phyloP scores from a whole-genome alignment of 257 asterid species.

The Jacaranda copaia region DNA sequence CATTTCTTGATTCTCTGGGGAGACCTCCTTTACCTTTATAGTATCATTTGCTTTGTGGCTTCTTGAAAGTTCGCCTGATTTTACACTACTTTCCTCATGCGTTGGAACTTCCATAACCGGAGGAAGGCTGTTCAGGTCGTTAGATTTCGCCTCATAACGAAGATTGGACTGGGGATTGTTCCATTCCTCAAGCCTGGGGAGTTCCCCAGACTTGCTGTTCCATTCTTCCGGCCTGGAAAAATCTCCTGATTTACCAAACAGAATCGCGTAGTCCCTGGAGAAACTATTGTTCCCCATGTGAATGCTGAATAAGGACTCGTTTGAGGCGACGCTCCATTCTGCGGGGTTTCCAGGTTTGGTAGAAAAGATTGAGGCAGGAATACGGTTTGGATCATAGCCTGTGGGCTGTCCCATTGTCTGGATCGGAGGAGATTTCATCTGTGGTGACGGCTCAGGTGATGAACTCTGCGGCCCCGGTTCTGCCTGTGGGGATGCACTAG shows the following conservation, averaged over 20 bases:
- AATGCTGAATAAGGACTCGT: conserved; percentile 87
- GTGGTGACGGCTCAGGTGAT: background rate
- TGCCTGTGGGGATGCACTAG: background rate
- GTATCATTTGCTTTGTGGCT: background rate
- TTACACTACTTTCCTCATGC: conserved; percentile 42
- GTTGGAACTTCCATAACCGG: conserved; percentile 58
- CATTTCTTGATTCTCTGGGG: too few relatives aligned
- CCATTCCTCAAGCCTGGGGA: conserved; percentile 63
- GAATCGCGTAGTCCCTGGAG: conserved; percentile 55
- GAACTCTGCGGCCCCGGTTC: background rate
- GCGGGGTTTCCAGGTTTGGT: conserved; percentile 45
- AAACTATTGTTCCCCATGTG: conserved; percentile 89
- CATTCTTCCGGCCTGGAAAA: conserved; percentile 53
- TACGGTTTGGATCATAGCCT: conserved; percentile 83
- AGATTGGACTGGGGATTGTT: conserved; percentile 32
- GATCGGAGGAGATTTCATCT: conserved; percentile 57
- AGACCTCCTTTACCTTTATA: background rate
- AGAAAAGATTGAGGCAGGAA: conserved; percentile 69
- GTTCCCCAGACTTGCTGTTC: conserved; percentile 56
- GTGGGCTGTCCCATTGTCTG: conserved; percentile 59
- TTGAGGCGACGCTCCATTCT: conserved; percentile 85
- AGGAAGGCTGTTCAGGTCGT: conserved; percentile 52
- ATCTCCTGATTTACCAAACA: conserved; percentile 60
- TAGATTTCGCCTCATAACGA: conserved; percentile 36
- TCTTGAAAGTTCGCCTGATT: conserved; percentile 29